A percentile compares a stretch with the other conserved stretches of the same genome.
Conservation (phyloP, 257 asterid genomes). For the Solanum piurae region DNA sequence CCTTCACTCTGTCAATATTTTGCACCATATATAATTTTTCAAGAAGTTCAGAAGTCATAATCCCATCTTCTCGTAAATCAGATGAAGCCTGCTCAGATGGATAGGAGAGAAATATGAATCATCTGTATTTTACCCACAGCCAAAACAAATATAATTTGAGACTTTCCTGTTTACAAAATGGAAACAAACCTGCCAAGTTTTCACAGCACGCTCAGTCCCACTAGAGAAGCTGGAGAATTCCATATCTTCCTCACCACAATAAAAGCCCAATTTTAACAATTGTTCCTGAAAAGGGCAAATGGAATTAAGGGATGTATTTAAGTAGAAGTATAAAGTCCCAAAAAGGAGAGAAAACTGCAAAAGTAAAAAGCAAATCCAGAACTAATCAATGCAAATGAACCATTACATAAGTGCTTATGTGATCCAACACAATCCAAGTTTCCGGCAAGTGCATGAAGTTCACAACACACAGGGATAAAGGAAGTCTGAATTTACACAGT, state of each 20-base stretch:
- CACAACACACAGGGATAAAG: background rate
- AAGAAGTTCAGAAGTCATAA: slow-evolving; percentile 74
- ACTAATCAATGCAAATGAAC: background rate
- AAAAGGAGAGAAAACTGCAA: background rate
- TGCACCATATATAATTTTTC: slow-evolving; percentile 29
- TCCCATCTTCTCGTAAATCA: slow-evolving; percentile 66
- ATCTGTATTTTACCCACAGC: background rate
- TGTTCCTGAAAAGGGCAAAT: slow-evolving; percentile 52
- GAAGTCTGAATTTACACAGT: background rate
- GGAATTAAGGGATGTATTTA: background rate
- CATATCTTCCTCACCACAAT: slow-evolving; percentile 93
- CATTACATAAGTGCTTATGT: background rate
- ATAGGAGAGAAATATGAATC: background rate
- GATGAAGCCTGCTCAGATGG: slow-evolving; percentile 47
- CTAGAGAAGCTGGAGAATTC: slow-evolving; percentile 64
- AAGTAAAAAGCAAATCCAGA: background rate
- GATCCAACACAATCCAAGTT: background rate
- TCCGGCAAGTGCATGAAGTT: background rate
- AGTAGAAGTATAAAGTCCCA: background rate
- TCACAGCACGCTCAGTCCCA: slow-evolving; percentile 89
- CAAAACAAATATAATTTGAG: background rate
- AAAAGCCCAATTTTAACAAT: slow-evolving; percentile 66
- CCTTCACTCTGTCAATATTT: slow-evolving; percentile 13
- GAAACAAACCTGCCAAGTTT: slow-evolving; percentile 92
- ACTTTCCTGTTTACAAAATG: background rate